These are phyloP conservation scores for Lentinula sp. DNA, from an alignment of 768 basidiomycete species.

Conservation along the genomic window DNA sequence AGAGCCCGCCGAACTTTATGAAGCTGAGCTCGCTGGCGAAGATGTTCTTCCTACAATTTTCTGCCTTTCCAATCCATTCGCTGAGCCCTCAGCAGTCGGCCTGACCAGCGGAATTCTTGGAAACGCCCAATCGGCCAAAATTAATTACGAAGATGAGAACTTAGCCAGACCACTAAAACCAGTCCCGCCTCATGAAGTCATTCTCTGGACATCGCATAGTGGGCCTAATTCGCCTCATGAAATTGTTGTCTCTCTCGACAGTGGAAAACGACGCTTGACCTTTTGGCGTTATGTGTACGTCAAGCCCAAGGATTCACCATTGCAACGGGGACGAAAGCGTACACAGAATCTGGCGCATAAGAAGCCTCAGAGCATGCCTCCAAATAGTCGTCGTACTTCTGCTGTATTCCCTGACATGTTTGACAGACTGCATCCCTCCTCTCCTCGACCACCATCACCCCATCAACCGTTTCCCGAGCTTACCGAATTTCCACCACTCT, in stretches of 20 bases:
- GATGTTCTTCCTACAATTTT: conserved; percentile 75
- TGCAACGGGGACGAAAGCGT: conserved; percentile 25
- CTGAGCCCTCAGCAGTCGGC: conserved; percentile 69
- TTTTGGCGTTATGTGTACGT: conserved; percentile 72
- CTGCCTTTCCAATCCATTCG: conserved; percentile 68
- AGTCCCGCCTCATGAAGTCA: conserved; percentile 57
- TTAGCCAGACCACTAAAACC: conserved; percentile 44
- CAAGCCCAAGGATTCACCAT: conserved; percentile 50
- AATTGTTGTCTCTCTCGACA: conserved; percentile 54
- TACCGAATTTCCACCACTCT: conserved; percentile 36
- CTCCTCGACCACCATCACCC: conserved; percentile 29
- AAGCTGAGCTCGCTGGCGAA: conserved; percentile 61
- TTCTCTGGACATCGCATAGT: conserved; percentile 53
- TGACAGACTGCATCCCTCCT: conserved; percentile 26
- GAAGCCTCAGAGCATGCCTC: conserved; percentile 34
- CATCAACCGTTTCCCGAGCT: conserved; percentile 30
- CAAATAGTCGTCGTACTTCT: conserved; percentile 32
- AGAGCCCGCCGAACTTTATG: conserved; percentile 59
- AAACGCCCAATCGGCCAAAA: conserved; percentile 19
- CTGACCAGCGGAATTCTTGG: conserved; percentile 56
- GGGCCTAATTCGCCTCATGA: conserved; percentile 35
- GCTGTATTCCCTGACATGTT: conserved; percentile 28
- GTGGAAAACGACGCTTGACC: conserved; percentile 45
- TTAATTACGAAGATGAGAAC: conserved; percentile 53
- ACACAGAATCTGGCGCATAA: conserved; percentile 19